Conservation (phyloP, 139 green algal species). For the Zygnema circumcarinatum region DNA sequence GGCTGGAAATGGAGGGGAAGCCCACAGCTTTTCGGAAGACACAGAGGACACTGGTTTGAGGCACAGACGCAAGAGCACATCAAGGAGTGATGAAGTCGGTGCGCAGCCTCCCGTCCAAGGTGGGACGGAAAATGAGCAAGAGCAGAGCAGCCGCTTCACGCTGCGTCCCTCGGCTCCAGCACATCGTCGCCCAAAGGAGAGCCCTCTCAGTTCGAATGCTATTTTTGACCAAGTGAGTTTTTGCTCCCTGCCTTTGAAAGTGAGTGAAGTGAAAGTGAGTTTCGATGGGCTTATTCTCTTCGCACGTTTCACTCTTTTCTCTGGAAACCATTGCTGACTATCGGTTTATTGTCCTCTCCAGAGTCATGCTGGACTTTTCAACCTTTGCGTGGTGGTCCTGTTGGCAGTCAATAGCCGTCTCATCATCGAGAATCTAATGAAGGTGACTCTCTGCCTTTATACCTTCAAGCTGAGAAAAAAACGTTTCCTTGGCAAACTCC, state of each 20-base stretch:
- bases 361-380: conserved; percentile 61
- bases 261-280: not conserved
- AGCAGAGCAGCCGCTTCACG: not conserved
- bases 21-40: not conserved
- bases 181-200: conserved; percentile 34
- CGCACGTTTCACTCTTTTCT: not conserved
- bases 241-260: not conserved
- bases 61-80: not conserved
- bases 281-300: not conserved
- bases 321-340: not conserved
- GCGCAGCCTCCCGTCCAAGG: not conserved
- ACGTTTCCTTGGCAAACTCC: no score
- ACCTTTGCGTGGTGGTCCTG: conserved; percentile 59
- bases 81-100: not conserved
- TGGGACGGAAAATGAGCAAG: not conserved
- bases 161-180: conserved; percentile 17
- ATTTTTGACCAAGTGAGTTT: conserved; percentile 47
- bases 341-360: conserved; percentile 29
- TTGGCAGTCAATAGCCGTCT: conserved; percentile 61
- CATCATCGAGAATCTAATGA: conserved; percentile 66
- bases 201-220: conserved; percentile 38
- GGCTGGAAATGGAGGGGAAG: no score
- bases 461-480: conserved; percentile 1
- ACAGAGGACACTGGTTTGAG: not conserved
- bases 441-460: conserved; percentile 31